Percentiles rank a stretch among this genome's conserved stretches.
These are phyloP conservation scores for Penicillium sp. DNA, from an alignment of 2,329 filamentous ascomycete genomes.

Conservation along the genomic window DNA sequence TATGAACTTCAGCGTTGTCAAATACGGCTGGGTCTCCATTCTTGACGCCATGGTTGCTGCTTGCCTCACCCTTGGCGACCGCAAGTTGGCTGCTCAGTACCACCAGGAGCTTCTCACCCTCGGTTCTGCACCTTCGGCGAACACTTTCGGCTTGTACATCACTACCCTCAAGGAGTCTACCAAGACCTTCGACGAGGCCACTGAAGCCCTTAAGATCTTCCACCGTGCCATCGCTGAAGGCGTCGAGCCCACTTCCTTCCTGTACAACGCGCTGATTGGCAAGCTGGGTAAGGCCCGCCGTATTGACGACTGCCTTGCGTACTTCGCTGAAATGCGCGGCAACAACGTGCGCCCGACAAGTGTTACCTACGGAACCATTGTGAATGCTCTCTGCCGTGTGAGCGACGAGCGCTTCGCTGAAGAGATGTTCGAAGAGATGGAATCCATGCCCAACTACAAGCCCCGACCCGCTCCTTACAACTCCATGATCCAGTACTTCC, in stretches of 20 bases:
- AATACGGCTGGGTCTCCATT: slow-evolving; percentile 95
- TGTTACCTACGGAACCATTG: slow-evolving; percentile 96
- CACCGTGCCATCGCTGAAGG: slow-evolving; percentile 88
- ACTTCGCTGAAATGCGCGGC: slow-evolving; percentile 95
- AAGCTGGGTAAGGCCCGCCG: slow-evolving; percentile 97
- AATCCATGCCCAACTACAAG: slow-evolving; percentile 98
- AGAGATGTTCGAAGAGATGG: slow-evolving; percentile 98
- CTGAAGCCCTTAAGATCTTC: slow-evolving; percentile 96
- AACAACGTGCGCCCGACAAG: slow-evolving; percentile 92
- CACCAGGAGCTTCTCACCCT: slow-evolving; percentile 90
- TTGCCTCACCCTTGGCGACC: slow-evolving; percentile 78
- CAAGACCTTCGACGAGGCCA: slow-evolving; percentile 96
- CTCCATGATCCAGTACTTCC: slow-evolving; percentile 99
- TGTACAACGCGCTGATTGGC: slow-evolving; percentile 97
- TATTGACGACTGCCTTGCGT: slow-evolving; percentile 96
- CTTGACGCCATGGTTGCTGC: slow-evolving; percentile 95
- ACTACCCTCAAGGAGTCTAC: slow-evolving; percentile 97
- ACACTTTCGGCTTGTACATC: slow-evolving; percentile 98
- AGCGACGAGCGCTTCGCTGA: slow-evolving; percentile 97
- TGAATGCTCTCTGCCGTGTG: slow-evolving; percentile 95
- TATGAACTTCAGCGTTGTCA: slow-evolving; percentile 78
- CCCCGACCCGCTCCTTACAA: slow-evolving; percentile 96
- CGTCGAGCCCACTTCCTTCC: slow-evolving; percentile 91
- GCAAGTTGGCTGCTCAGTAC: slow-evolving; percentile 76
- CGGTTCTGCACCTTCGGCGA: slow-evolving; percentile 87